Evolutionary conservation across 2,329 filamentous ascomycete species (phyloP).

Genomic region (Remersonia thermophila): DNA sequence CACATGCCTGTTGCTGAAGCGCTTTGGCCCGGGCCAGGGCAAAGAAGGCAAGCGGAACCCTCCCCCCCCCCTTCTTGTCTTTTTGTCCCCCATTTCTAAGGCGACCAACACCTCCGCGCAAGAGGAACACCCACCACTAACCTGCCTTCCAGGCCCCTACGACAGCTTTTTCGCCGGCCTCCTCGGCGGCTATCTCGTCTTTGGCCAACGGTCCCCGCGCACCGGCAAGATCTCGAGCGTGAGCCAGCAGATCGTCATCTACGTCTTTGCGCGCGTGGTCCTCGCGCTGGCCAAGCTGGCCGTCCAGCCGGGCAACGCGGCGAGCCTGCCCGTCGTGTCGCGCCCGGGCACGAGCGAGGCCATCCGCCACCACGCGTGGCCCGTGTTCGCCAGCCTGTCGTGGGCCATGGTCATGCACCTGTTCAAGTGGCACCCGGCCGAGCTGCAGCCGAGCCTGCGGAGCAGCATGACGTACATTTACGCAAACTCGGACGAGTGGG

Average conservation of each 20-base stretch:
- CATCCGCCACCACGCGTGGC: slow-evolving; percentile 70
- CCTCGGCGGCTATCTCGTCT: slow-evolving; percentile 83
- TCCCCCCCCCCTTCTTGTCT: not conserved
- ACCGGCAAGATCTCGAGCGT: slow-evolving; percentile 62
- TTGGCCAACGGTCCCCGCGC: slow-evolving; percentile 55
- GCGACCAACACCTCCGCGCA: too few relatives aligned
- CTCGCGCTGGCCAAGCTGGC: slow-evolving; percentile 74
- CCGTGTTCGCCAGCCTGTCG: slow-evolving; percentile 76
- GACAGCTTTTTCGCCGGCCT: slow-evolving; percentile 82
- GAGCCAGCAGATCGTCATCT: slow-evolving; percentile 95
- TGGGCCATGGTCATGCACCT: slow-evolving; percentile 95
- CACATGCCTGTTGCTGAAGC: slow-evolving; percentile 61
- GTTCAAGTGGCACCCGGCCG: slow-evolving; percentile 84
- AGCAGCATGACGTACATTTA: slow-evolving; percentile 98
- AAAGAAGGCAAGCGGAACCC: slow-evolving; percentile 45
- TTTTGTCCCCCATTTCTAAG: too few relatives aligned
- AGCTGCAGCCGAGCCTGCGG: slow-evolving; percentile 78
- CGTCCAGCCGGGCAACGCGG: slow-evolving; percentile 45
- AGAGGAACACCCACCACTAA: not conserved
- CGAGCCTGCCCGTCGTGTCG: slow-evolving; percentile 39
- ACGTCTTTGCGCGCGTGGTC: slow-evolving; percentile 86
- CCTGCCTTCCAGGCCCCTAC: slow-evolving; percentile 41
- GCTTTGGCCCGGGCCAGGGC: slow-evolving; percentile 43
- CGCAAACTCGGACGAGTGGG: slow-evolving; percentile 78
- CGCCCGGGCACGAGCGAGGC: slow-evolving; percentile 31